These are phyloP conservation scores for Sporothrix variecibatus DNA, from an alignment of 2,329 filamentous ascomycete species.

Conservation along the genomic window DNA sequence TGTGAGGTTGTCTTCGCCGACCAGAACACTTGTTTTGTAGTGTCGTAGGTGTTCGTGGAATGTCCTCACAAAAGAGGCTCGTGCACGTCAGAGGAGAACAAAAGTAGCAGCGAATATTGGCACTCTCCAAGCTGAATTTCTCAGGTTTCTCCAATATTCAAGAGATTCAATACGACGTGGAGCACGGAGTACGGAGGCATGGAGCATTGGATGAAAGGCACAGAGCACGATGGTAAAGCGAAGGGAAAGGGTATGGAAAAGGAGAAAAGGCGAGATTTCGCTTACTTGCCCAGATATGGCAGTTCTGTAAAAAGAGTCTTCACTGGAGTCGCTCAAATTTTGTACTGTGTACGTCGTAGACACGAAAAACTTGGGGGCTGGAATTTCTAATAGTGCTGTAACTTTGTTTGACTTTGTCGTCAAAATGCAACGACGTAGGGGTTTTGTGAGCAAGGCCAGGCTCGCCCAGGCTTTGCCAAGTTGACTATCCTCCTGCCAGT, in stretches of 20 bases:
- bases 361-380: too few species aligned
- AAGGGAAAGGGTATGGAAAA: background rate
- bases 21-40: background rate
- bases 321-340: background rate
- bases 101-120: background rate
- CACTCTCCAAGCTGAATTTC: background rate
- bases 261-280: background rate
- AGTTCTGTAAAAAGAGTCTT: background rate
- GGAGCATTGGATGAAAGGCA: background rate
- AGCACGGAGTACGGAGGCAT: background rate
- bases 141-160: background rate
- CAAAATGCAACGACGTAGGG: background rate
- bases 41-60: background rate
- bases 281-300: conserved; percentile 15
- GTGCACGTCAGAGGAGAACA: background rate
- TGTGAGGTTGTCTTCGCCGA: background rate
- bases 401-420: background rate
- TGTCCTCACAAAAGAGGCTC: background rate
- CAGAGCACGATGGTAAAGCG: background rate
- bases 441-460: background rate
- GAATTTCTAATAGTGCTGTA: background rate
- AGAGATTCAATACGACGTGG: background rate
- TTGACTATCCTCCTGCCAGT: too few species aligned
- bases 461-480: background rate
- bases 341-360: too few species aligned